Evolutionary conservation across 1,284 basidiomycete genomes (phyloP).

Genomic region (Trichosporon faecale): DNA sequence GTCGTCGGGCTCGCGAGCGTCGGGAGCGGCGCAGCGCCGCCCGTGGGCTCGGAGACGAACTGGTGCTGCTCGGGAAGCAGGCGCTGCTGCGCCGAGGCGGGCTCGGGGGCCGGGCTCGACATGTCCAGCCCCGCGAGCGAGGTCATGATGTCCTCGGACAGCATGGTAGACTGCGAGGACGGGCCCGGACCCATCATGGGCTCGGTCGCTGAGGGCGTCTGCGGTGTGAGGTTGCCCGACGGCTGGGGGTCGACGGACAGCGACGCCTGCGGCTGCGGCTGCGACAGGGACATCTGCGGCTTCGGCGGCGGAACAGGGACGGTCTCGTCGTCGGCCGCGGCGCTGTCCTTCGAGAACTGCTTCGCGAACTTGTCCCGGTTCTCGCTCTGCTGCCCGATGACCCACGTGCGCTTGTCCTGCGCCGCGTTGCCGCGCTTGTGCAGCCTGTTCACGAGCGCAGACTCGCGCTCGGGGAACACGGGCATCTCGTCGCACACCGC

Average conservation of each 20-base stretch:
- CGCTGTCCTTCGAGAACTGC: constrained; percentile 47
- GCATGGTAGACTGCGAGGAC: constrained; percentile 19
- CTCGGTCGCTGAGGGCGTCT: constrained; percentile 15
- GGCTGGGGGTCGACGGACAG: constrained; percentile 2
- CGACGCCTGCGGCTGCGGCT: constrained; percentile 3
- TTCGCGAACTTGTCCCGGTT: constrained; percentile 64
- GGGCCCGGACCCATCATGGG: constrained; percentile 46
- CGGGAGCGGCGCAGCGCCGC: constrained; percentile 2
- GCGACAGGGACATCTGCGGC: constrained; percentile 3
- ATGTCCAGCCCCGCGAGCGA: constrained; percentile 81
- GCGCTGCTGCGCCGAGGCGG: constrained; percentile 6
- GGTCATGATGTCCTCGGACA: constrained; percentile 62
- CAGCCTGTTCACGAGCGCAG: constrained; percentile 76
- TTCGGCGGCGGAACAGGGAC: constrained; percentile 20
- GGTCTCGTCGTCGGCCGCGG: background rate
- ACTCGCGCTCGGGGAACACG: constrained; percentile 92
- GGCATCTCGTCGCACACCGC: constrained; percentile 99
- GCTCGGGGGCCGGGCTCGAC: constrained; percentile 43
- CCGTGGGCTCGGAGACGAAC: constrained; percentile 19
- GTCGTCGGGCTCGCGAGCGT: constrained; percentile 2
- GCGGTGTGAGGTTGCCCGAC: background rate
- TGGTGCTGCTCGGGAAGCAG: constrained; percentile 11
- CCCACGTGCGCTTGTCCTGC: constrained; percentile 91
- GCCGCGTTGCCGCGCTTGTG: constrained; percentile 85
- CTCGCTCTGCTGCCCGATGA: constrained; percentile 88